phyloP scores from a whole-genome alignment of 108 stramenopile genomes.

The Fragilariopsis cylindrus region DNA sequence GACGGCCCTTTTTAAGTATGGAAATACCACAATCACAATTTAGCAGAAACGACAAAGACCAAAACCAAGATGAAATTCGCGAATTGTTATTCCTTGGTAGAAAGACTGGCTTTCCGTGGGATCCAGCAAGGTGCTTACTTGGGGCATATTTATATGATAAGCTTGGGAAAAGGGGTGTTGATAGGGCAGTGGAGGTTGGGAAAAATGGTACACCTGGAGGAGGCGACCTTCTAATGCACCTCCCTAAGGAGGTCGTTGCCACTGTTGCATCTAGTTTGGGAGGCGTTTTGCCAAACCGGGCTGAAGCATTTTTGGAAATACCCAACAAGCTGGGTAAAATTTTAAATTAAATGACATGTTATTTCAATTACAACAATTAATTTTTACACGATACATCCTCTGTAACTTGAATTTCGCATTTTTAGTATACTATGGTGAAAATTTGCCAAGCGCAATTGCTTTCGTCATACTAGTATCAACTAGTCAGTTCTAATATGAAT shows the following conservation, averaged over 20 bases:
- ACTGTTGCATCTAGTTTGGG: conserved; percentile 20
- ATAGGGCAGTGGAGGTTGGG: conserved; percentile 25
- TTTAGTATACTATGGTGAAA: too few species aligned
- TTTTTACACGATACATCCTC: neutral
- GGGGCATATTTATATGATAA: conserved; percentile 30
- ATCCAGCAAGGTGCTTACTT: conserved; percentile 30
- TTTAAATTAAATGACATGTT: neutral
- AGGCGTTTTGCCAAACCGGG: conserved; percentile 25
- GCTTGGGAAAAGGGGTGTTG: conserved; percentile 33
- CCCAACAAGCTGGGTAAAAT: conserved; percentile 23
- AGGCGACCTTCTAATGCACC: conserved; percentile 27
- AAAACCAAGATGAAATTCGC: conserved; percentile 16
- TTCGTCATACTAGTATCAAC: neutral
- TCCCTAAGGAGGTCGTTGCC: conserved; percentile 24
- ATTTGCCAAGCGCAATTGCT: too few species aligned
- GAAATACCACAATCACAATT: conserved; percentile 14
- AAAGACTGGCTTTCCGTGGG: conserved; percentile 29
- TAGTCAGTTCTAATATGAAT: neutral
- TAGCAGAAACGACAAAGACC: neutral
- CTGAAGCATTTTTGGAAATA: conserved; percentile 16
- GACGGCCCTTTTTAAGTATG: conserved; percentile 28
- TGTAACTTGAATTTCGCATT: too few species aligned
- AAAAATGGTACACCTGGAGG: conserved; percentile 29
- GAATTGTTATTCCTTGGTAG: conserved; percentile 24
- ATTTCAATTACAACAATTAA: neutral